Evolutionary conservation across 2,329 filamentous ascomycete genomes (phyloP).

Genomic region (Aspergillus flavus): DNA sequence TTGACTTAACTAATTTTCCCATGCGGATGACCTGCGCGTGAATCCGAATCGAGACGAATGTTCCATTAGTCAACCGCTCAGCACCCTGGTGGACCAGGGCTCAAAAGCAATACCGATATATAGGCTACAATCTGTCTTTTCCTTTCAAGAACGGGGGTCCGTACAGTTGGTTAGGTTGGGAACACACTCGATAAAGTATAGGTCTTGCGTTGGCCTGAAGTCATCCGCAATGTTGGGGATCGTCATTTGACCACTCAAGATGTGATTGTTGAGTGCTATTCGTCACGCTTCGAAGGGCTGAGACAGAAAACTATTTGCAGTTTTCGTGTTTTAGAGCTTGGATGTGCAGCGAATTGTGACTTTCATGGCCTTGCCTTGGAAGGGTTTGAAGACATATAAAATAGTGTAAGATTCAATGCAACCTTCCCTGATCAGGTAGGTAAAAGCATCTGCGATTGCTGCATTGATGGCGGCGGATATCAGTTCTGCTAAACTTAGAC

Average conservation of each 20-base stretch:
- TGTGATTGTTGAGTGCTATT: background rate
- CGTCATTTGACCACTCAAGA: background rate
- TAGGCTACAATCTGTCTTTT: background rate
- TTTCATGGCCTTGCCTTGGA: too few species aligned
- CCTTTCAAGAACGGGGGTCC: background rate
- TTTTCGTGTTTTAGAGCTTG: background rate
- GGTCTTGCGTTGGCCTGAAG: background rate
- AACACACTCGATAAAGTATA: background rate
- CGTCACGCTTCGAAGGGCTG: too few species aligned
- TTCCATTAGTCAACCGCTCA: background rate
- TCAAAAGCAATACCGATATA: background rate
- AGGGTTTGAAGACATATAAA: background rate
- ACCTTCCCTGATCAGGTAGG: background rate
- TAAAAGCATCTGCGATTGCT: background rate
- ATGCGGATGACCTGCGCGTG: background rate
- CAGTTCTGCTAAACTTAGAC: background rate
- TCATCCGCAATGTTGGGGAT: background rate
- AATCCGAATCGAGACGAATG: too few species aligned
- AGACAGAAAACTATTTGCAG: background rate
- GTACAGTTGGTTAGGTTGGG: background rate
- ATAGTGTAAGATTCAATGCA: background rate
- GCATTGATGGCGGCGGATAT: background rate
- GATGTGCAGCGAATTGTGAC: background rate
- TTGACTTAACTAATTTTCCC: too few species aligned
- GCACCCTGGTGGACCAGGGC: background rate